Evolutionary conservation across 2,329 filamentous ascomycete genomes (phyloP).

Genomic region (Claviceps capensis): DNA sequence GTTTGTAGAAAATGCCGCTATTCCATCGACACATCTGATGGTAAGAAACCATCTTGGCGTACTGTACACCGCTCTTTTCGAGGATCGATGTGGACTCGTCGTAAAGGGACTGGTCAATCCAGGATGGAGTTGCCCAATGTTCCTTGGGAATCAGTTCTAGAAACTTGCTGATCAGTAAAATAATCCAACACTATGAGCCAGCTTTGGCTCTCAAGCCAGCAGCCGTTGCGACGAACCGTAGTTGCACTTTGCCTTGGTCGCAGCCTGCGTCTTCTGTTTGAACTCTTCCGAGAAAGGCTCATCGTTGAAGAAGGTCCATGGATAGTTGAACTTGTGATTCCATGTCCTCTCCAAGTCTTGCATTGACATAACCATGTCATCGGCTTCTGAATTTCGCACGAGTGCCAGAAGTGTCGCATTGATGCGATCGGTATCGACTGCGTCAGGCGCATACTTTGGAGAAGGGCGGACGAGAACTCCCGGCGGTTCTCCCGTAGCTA

Average conservation of each 20-base stretch:
- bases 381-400: constrained; percentile 81
- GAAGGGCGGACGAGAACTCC: constrained; percentile 61
- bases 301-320: constrained; percentile 99
- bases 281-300: constrained; percentile 88
- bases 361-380: constrained; percentile 80
- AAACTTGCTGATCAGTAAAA: not conserved
- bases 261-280: constrained; percentile 64
- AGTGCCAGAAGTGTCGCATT: constrained; percentile 86
- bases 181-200: no score
- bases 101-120: constrained; percentile 84
- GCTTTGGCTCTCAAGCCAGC: not conserved
- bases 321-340: constrained; percentile 99
- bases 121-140: constrained; percentile 83
- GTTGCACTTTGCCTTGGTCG: constrained; percentile 75
- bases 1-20: constrained; percentile 93
- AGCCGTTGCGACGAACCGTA: constrained; percentile 49
- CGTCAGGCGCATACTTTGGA: constrained; percentile 64
- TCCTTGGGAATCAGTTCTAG: constrained; percentile 80
- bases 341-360: constrained; percentile 82
- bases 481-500: constrained; percentile 73
- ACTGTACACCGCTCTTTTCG: constrained; percentile 76
- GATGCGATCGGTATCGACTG: constrained; percentile 66
- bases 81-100: constrained; percentile 72
- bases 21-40: constrained; percentile 99
- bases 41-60: constrained; percentile 78